phyloP scores from a whole-genome alignment of 257 asterid genomes.

The Solanum ossicruentum region DNA sequence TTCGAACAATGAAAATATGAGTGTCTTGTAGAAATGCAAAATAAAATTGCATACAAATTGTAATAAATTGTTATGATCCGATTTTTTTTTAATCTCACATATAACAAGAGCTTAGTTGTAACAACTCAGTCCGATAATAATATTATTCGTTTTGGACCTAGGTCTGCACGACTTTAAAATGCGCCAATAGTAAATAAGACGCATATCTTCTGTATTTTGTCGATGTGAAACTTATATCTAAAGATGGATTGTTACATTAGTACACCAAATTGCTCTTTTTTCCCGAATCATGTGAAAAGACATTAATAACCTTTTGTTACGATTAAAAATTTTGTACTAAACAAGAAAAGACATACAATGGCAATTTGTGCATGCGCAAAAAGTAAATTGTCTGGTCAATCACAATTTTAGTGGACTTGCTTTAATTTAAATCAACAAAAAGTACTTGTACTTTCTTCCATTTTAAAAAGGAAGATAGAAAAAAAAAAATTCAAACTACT shows the following conservation, averaged over 20 bases:
- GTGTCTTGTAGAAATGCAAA: no score
- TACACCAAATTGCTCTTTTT: accelerated
- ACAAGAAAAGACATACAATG: not conserved
- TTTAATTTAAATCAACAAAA: not conserved
- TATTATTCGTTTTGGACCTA: no score
- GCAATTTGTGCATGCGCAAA: not conserved
- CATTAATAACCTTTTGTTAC: not conserved
- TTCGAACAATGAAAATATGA: no score
- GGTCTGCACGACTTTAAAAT: no score
- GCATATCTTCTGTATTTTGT: no score
- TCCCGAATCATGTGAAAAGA: not conserved
- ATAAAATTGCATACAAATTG: no score
- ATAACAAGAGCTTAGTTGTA: not conserved
- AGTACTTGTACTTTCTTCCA: not conserved
- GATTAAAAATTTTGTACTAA: not conserved
- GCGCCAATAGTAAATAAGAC: no score
- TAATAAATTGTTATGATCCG: no score
- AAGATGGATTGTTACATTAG: not conserved
- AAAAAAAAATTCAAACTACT: not conserved
- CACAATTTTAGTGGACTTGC: not conserved
- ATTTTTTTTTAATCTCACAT: no score
- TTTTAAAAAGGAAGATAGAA: not conserved
- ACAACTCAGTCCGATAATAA: no score
- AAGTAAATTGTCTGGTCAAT: not conserved
- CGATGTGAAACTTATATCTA: no score